phyloP scores from a whole-genome alignment of 73 alveolate genomes.

The Paramecium octaurelia region DNA sequence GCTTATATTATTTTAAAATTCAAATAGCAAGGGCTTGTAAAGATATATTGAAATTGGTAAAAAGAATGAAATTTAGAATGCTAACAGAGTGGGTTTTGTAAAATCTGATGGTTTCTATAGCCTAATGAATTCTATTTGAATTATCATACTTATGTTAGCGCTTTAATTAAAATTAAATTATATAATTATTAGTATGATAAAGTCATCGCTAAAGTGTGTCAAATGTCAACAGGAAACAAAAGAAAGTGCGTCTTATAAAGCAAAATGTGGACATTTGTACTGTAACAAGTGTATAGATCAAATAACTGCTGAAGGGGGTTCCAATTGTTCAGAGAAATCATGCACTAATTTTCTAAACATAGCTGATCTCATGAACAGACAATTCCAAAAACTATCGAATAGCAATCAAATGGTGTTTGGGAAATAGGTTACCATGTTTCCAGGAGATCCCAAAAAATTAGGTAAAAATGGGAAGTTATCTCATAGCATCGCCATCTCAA shows the following conservation, averaged over 20 bases:
- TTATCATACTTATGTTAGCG: not conserved
- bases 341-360: not conserved
- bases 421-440: not conserved
- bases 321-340: not conserved
- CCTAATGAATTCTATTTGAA: not conserved
- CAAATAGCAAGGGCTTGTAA: no score
- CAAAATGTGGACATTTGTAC: slow-evolving; percentile 13
- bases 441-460: not conserved
- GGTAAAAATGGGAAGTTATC: not conserved
- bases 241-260: not conserved
- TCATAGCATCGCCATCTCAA: not conserved
- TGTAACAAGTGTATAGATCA: not conserved
- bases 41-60: not conserved
- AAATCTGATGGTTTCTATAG: not conserved
- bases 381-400: not conserved
- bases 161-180: not conserved
- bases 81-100: not conserved
- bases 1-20: no score
- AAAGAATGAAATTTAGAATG: not conserved
- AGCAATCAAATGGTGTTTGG: not conserved
- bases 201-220: not conserved
- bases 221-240: not conserved
- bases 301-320: not conserved
- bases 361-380: not conserved
- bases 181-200: not conserved